Conservation (phyloP, 2,329 filamentous ascomycete genomes). For the Cyphellophora europaea region DNA sequence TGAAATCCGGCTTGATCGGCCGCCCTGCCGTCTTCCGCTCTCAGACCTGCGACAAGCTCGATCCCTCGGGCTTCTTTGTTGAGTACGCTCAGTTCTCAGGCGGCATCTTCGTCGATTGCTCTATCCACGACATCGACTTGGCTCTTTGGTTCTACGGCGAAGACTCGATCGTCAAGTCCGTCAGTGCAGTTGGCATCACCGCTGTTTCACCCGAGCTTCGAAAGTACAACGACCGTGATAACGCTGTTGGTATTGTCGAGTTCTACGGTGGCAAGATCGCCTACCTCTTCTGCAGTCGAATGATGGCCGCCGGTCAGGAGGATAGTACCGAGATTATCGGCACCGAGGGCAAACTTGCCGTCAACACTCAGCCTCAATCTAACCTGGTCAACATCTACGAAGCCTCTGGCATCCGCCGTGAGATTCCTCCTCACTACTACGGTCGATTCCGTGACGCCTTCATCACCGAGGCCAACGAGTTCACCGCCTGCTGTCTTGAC, state of each 20-base stretch:
- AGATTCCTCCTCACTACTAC: conserved; percentile 55
- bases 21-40: conserved; percentile 51
- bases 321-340: conserved; percentile 58
- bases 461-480: conserved; percentile 55
- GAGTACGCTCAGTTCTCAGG: conserved; percentile 56
- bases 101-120: conserved; percentile 63
- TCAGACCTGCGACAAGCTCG: conserved; percentile 59
- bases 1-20: conserved; percentile 48
- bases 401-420: conserved; percentile 43
- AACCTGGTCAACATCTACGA: conserved; percentile 50
- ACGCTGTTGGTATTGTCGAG: conserved; percentile 55
- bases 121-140: conserved; percentile 61
- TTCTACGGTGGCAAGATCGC: conserved; percentile 56
- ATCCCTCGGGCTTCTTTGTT: conserved; percentile 59
- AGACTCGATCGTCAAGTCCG: conserved; percentile 44
- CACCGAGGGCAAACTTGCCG: conserved; percentile 52
- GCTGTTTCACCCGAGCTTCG: conserved; percentile 50
- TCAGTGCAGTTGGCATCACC: conserved; percentile 48
- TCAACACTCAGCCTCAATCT: conserved; percentile 49
- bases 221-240: conserved; percentile 52
- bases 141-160: conserved; percentile 55
- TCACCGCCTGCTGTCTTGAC: conserved; percentile 50
- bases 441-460: conserved; percentile 55
- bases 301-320: conserved; percentile 61
- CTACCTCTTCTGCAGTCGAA: conserved; percentile 54